Evolutionary conservation across 2,329 filamentous ascomycete species (phyloP).

Genomic region (Hypoxylon sp.): DNA sequence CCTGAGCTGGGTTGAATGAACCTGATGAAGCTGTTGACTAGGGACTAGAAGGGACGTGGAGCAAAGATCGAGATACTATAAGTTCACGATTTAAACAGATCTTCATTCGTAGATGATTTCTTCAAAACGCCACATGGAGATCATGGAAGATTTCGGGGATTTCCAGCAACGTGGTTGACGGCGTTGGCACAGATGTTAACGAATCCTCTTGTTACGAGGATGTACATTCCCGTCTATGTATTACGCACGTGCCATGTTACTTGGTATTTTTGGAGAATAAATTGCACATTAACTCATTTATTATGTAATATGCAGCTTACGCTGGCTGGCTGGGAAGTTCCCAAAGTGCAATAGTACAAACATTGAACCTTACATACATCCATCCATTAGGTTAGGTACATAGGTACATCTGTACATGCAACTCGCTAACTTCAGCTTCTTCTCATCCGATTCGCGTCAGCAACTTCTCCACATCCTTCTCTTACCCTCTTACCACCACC

Average conservation of each 20-base stretch:
- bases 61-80: neutral
- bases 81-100: no score
- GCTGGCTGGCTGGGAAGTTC: no score
- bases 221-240: neutral
- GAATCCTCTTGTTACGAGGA: slow-evolving; percentile 10
- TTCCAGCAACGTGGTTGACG: slow-evolving; percentile 18
- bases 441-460: slow-evolving; percentile 20
- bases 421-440: slow-evolving; percentile 9
- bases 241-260: slow-evolving; percentile 27
- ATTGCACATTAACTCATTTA: neutral
- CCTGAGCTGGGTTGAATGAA: slow-evolving; percentile 1
- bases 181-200: slow-evolving; percentile 12
- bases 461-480: slow-evolving; percentile 15
- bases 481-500: slow-evolving; percentile 9
- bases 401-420: neutral
- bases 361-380: no score
- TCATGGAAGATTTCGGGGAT: neutral
- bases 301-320: slow-evolving; percentile 16
- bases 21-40: neutral
- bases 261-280: slow-evolving; percentile 11
- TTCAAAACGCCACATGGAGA: slow-evolving; percentile 18
- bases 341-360: neutral
- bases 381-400: no score
- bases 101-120: neutral
- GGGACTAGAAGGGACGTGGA: neutral